Evolutionary conservation across 495 filamentous ascomycete genomes (phyloP).

Genomic region (Melanomma pulvis-pyrius): DNA sequence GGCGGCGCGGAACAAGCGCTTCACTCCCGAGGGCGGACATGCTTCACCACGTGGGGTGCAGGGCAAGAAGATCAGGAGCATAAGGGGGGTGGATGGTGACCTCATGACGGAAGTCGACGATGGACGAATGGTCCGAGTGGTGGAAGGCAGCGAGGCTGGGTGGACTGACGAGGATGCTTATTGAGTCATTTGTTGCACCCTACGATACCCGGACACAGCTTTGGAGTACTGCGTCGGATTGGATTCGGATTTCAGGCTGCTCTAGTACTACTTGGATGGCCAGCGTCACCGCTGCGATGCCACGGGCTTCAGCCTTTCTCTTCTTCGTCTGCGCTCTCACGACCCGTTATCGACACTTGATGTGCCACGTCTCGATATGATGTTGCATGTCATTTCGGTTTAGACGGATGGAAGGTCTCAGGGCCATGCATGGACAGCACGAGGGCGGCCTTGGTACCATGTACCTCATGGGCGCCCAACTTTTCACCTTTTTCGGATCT

Average conservation of each 20-base stretch:
- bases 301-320: conserved; percentile 2
- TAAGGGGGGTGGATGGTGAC: conserved; percentile 35
- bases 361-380: conserved; percentile 25
- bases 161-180: conserved; percentile 50
- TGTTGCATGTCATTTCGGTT: conserved; percentile 22
- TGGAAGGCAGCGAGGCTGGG: conserved; percentile 48
- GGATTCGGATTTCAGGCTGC: neutral
- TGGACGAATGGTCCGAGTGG: conserved; percentile 39
- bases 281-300: neutral
- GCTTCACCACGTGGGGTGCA: conserved; percentile 49
- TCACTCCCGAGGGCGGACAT: conserved; percentile 61
- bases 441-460: neutral
- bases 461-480: neutral
- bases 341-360: conserved; percentile 9
- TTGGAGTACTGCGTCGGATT: neutral
- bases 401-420: conserved; percentile 19
- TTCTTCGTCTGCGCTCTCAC: conserved; percentile 11
- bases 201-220: neutral
- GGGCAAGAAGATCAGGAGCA: conserved; percentile 39
- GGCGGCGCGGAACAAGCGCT: conserved; percentile 65
- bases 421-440: neutral
- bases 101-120: conserved; percentile 38
- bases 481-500: conserved; percentile 24
- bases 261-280: neutral
- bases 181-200: conserved; percentile 20